Conservation (phyloP, 805 yeast species). For the Danielia oregonensis region DNA sequence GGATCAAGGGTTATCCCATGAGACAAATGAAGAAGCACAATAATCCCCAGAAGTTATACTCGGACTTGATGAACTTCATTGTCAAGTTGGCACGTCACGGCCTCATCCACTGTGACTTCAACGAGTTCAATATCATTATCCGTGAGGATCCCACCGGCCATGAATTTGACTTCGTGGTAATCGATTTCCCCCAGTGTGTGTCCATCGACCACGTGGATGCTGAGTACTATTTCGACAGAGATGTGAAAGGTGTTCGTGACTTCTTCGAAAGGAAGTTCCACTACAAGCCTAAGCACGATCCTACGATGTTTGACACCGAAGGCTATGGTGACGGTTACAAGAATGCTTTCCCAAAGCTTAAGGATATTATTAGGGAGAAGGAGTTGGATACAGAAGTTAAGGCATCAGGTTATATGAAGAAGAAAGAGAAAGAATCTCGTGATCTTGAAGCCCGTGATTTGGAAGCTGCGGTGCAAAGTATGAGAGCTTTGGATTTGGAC, state of each 20-base stretch:
- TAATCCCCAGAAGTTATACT: conserved; percentile 68
- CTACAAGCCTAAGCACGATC: conserved; percentile 66
- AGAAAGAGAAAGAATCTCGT: conserved; percentile 34
- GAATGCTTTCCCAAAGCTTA: conserved; percentile 74
- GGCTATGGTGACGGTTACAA: conserved; percentile 80
- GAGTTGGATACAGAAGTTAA: conserved; percentile 80
- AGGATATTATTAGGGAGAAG: conserved; percentile 65
- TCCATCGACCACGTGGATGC: conserved; percentile 91
- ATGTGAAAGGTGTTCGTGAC: conserved; percentile 81
- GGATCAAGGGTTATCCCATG: conserved; percentile 88
- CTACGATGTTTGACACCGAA: conserved; percentile 69
- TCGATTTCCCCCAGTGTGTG: conserved; percentile 98
- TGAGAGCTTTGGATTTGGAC: conserved; percentile 44
- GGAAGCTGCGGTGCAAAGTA: conserved; percentile 69
- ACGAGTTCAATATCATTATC: conserved; percentile 92
- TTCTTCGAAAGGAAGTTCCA: conserved; percentile 78
- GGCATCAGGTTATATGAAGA: conserved; percentile 78
- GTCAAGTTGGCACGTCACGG: conserved; percentile 85
- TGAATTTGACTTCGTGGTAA: conserved; percentile 77
- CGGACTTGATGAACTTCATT: conserved; percentile 81
- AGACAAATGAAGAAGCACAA: conserved; percentile 70
- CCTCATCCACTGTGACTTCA: conserved; percentile 93
- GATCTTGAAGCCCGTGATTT: conserved; percentile 57
- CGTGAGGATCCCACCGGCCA: conserved; percentile 43
- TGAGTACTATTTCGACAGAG: conserved; percentile 82